Base-by-base conservation (phyloP, 768 basidiomycete genomes). In the Tricholoma flavovirens region DNA sequence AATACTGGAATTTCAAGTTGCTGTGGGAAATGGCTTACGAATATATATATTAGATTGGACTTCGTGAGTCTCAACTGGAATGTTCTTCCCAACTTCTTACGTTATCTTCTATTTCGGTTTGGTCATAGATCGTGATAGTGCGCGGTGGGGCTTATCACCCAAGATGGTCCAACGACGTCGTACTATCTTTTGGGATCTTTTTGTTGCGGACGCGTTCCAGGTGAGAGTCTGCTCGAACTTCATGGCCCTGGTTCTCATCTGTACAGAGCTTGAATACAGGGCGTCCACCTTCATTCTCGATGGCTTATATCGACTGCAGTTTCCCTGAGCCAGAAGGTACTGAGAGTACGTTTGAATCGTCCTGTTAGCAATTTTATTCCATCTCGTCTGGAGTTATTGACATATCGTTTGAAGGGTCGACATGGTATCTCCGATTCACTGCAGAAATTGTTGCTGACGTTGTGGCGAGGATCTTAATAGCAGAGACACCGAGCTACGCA, bases 181-280 rank as follows among this genome's bases (percentile, higher is more conserved):
- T 4, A 72, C 83, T 33, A 70, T 88, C 8, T 90, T 91, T 69
- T 91, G 88, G 88, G 86, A 89, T 63, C 73, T 89, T 10, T 90
- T 88, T 59, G 75, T 84, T n/a, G 82, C 83, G 0, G 88, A 90
- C 60, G 73, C 79, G 3, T 90, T 84, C 83, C 75, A 80, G 71
- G 87, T 87, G 12, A 7, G 12, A 17, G 11, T 14, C n/a, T 51
- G 38, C 21, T 54, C 11, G 6, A 36, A 1, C 5, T 36, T 12
- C 35, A 36, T 5, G n/a, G n/a, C n/a, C n/a, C n/a, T 6, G 5
- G 12, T 36, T 36, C 35, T 36, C 5, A 36, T 15, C 15, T 4
- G 35, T 36, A 2, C 65, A 90, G 87, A 82, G 85, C 61, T 72
- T 90, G 7, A 80, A 80, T 52, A 86, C 83, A 0, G 88, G 88